Percentiles rank a stretch among this genome's conserved stretches.
Conservation (phyloP, 1,139 yeast genomes). For the Protomyces macrosporus region DNA sequence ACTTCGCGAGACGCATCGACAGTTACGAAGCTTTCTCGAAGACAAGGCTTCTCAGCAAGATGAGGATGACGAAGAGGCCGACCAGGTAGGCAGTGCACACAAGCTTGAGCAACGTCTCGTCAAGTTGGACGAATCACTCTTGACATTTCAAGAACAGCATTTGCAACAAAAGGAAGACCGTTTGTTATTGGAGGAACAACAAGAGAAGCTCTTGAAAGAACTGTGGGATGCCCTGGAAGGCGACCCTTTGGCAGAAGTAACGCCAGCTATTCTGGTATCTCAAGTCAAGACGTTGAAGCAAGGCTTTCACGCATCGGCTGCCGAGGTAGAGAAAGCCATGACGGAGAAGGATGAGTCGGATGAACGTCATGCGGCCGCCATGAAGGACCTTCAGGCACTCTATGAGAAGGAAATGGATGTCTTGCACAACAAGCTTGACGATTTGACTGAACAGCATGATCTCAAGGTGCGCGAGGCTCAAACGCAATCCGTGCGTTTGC, state of each 20-base stretch:
- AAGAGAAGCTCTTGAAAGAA: not conserved
- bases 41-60: not conserved
- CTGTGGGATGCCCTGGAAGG: constrained; percentile 1
- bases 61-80: not conserved
- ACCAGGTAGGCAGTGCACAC: not conserved
- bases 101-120: not conserved
- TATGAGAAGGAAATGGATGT: constrained; percentile 17
- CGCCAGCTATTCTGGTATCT: not conserved
- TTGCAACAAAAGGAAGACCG: not conserved
- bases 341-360: not conserved
- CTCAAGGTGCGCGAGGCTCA: not conserved
- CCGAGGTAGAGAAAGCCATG: not conserved
- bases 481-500: not conserved
- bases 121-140: not conserved
- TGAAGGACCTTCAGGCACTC: constrained; percentile 18
- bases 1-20: not conserved
- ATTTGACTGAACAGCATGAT: not conserved
- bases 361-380: constrained; percentile 16
- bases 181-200: not conserved
- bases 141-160: not conserved
- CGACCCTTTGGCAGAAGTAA: not conserved
- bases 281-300: not conserved
- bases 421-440: constrained; percentile 12
- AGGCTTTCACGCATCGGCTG: not conserved
- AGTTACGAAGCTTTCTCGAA: not conserved